These are phyloP conservation scores for Strobilomyces echinocephalus DNA, from an alignment of 768 basidiomycete species.

Conservation along the genomic window DNA sequence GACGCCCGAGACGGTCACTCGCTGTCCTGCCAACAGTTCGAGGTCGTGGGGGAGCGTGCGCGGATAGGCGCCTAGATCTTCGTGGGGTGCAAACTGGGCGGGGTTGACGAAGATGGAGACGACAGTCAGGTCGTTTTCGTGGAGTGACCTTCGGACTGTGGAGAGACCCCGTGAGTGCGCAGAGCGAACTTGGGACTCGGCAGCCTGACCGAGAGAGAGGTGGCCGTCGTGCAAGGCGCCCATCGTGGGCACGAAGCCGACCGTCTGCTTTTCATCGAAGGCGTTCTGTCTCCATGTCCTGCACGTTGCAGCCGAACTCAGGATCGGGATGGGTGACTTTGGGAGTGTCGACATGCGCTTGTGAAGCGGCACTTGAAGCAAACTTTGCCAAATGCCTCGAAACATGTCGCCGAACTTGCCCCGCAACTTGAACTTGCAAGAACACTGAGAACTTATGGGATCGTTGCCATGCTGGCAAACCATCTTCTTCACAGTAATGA, in stretches of 20 bases:
- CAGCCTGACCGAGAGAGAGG: conserved; percentile 74
- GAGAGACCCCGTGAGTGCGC: neutral
- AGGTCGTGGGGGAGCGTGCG: conserved; percentile 79
- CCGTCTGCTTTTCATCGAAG: conserved; percentile 52
- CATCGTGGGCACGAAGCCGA: conserved; percentile 98
- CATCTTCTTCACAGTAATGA: too few relatives aligned
- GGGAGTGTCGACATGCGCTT: conserved; percentile 20
- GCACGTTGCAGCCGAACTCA: conserved; percentile 57
- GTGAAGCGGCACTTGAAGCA: too few relatives aligned
- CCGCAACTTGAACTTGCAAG: too few relatives aligned
- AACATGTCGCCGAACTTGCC: too few relatives aligned
- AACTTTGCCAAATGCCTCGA: neutral
- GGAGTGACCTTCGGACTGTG: conserved; percentile 71
- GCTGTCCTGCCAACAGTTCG: conserved; percentile 45
- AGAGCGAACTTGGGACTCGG: neutral
- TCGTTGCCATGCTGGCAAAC: too few relatives aligned
- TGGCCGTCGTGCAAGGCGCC: conserved; percentile 95
- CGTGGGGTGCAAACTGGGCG: conserved; percentile 93
- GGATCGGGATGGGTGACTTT: conserved; percentile 38
- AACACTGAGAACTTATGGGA: too few relatives aligned
- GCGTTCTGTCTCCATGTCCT: conserved; percentile 72
- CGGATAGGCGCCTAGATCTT: conserved; percentile 89
- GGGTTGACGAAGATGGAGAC: conserved; percentile 98
- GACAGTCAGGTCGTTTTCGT: conserved; percentile 79
- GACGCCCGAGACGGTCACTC: conserved; percentile 23